A percentile compares a stretch with the other conserved stretches of the same genome.
phyloP scores from a whole-genome alignment of 257 asterid species.

The Prunella vulgaris region DNA sequence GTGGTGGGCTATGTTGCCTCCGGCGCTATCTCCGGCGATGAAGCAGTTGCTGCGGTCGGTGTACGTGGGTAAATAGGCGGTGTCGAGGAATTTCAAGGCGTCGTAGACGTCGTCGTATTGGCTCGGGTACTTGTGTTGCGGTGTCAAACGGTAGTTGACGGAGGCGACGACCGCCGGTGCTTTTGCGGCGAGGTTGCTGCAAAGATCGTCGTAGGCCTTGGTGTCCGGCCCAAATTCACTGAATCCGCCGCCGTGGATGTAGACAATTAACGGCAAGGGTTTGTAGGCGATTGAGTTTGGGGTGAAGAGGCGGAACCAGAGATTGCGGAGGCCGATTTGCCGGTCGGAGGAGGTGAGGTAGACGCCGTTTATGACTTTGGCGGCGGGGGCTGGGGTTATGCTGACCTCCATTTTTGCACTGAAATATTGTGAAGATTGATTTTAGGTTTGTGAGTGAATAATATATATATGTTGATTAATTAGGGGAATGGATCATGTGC shows the following conservation, averaged over 20 bases:
- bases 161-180: conserved; percentile 30
- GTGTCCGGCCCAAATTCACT: conserved; percentile 17
- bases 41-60: conserved; percentile 4
- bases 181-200: conserved; percentile 30
- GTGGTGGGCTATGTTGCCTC: conserved; percentile 33
- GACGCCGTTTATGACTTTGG: conserved; percentile 18
- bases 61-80: conserved; percentile 20
- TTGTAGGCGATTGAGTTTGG: not conserved
- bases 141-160: conserved; percentile 1
- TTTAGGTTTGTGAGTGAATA: too few relatives aligned
- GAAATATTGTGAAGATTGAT: too few relatives aligned
- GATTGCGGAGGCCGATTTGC: not conserved
- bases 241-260: conserved; percentile 46
- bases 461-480: too few relatives aligned
- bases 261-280: conserved; percentile 31
- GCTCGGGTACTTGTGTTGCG: conserved; percentile 20
- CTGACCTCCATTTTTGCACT: not conserved
- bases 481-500: too few relatives aligned
- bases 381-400: conserved; percentile 20
- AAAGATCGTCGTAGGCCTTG: conserved; percentile 15
- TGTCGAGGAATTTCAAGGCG: conserved; percentile 22
- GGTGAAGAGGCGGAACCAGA: conserved; percentile 17
- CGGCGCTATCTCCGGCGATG: conserved; percentile 25
- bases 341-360: not conserved
- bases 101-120: conserved; percentile 26